Evolutionary conservation across 2,329 filamentous ascomycete genomes (phyloP).

Genomic region (Colletotrichum orchidophilum): DNA sequence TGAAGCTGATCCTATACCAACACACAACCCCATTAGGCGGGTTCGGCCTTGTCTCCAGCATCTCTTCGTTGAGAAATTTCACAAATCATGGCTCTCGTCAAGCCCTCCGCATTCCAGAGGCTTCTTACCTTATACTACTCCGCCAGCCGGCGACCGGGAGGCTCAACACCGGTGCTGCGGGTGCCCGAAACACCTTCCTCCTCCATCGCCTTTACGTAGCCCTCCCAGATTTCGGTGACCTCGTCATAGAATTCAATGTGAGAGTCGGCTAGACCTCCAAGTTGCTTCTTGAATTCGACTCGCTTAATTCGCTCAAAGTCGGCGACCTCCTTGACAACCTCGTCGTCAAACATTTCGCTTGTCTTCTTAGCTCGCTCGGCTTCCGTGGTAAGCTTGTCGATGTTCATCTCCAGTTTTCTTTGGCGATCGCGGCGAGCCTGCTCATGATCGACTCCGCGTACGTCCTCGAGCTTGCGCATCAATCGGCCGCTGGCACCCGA

Average conservation of each 20-base stretch:
- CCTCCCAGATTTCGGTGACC: slow-evolving; percentile 86
- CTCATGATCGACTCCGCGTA: slow-evolving; percentile 95
- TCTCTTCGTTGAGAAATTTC: not conserved
- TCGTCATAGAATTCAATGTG: slow-evolving; percentile 88
- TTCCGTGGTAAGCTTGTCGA: slow-evolving; percentile 89
- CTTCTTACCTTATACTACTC: slow-evolving; percentile 4
- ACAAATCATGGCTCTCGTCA: not conserved
- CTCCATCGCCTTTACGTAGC: slow-evolving; percentile 90
- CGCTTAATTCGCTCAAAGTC: slow-evolving; percentile 98
- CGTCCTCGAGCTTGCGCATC: slow-evolving; percentile 94
- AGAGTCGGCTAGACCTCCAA: slow-evolving; percentile 83
- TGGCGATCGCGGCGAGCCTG: slow-evolving; percentile 86
- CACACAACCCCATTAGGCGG: slow-evolving; percentile 1
- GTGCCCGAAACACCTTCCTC: slow-evolving; percentile 58
- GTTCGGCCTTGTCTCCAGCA: not conserved
- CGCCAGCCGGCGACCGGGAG: slow-evolving; percentile 26
- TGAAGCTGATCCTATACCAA: slow-evolving; percentile 10
- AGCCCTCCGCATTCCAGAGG: not conserved
- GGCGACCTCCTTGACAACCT: slow-evolving; percentile 89
- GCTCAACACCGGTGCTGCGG: slow-evolving; percentile 26
- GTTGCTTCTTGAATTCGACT: slow-evolving; percentile 87
- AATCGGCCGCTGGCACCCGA: slow-evolving; percentile 87
- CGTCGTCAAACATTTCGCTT: slow-evolving; percentile 93
- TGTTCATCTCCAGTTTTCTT: slow-evolving; percentile 89
- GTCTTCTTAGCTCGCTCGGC: slow-evolving; percentile 88